These are phyloP conservation scores for Podila minutissima DNA, from an alignment of 192 early-diverging fungal species.

Conservation along the genomic window DNA sequence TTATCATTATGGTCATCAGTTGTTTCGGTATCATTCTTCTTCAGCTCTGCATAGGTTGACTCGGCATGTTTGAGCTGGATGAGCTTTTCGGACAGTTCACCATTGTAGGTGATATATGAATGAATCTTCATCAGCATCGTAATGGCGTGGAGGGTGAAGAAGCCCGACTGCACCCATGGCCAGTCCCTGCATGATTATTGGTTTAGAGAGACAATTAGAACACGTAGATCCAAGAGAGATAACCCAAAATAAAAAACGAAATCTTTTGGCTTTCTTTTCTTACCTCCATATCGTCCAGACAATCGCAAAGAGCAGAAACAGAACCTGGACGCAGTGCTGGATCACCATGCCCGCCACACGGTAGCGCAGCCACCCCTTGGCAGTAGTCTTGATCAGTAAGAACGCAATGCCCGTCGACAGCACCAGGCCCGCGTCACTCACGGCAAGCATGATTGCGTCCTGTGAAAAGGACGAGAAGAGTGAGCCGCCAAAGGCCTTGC, in stretches of 20 bases:
- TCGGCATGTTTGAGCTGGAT: slow-evolving; percentile 48
- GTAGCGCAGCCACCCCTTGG: slow-evolving; percentile 62
- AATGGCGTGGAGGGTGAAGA: slow-evolving; percentile 87
- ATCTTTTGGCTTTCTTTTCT: neutral
- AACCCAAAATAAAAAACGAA: neutral
- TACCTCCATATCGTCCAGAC: slow-evolving; percentile 68
- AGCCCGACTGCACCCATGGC: slow-evolving; percentile 92
- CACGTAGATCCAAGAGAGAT: neutral
- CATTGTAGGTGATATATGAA: slow-evolving; percentile 90
- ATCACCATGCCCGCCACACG: slow-evolving; percentile 56
- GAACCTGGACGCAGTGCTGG: slow-evolving; percentile 70
- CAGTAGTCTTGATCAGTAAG: slow-evolving; percentile 65
- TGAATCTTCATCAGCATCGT: slow-evolving; percentile 97
- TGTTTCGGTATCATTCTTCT: slow-evolving; percentile 25
- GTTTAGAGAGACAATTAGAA: slow-evolving; percentile 52
- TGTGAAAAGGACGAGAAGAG: slow-evolving; percentile 69
- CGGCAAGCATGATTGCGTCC: slow-evolving; percentile 70
- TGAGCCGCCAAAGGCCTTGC: slow-evolving; percentile 52
- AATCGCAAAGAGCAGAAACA: slow-evolving; percentile 67
- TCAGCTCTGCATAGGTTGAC: slow-evolving; percentile 35
- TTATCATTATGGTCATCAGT: slow-evolving; percentile 5
- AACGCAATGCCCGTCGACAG: slow-evolving; percentile 70
- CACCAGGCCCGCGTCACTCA: slow-evolving; percentile 80
- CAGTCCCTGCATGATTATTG: slow-evolving; percentile 68
- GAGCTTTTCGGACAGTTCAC: slow-evolving; percentile 67